Percentiles rank a stretch among this genome's conserved stretches.
phyloP scores from a whole-genome alignment of 768 basidiomycete species.

The Hypholoma fasciculare region DNA sequence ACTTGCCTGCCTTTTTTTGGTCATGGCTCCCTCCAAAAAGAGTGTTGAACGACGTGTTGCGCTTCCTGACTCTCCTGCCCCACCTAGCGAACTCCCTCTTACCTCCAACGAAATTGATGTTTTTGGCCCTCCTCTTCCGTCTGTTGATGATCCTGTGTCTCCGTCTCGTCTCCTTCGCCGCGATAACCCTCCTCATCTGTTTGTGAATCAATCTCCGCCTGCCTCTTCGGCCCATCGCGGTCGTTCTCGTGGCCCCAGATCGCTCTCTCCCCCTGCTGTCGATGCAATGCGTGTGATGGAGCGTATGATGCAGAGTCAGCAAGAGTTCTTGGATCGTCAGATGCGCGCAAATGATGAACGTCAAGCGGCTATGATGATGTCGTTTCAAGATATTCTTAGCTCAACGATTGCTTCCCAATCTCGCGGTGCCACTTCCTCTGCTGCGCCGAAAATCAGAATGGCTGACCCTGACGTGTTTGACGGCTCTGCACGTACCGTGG shows the following conservation, averaged over 20 bases:
- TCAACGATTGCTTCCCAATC: background rate
- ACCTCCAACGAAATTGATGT: no score
- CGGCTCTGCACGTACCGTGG: background rate
- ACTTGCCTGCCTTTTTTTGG: background rate
- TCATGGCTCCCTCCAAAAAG: background rate
- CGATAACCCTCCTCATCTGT: background rate
- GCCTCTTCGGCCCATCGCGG: background rate
- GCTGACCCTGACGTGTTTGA: background rate
- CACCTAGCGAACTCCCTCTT: no score
- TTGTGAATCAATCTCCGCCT: background rate
- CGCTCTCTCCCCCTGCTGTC: background rate
- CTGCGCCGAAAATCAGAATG: background rate
- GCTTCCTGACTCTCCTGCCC: no score
- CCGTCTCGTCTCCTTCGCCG: background rate
- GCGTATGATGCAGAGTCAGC: background rate
- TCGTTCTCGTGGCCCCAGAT: background rate
- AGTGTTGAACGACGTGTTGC: no score
- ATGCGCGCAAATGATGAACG: background rate
- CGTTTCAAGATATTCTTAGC: background rate
- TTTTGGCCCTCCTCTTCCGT: no score
- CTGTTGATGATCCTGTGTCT: background rate
- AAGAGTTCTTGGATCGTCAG: background rate
- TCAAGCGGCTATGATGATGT: background rate
- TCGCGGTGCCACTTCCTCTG: slow-evolving; percentile 11
- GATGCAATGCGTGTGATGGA: background rate